A percentile compares a stretch with the other conserved stretches of the same genome.
These are phyloP conservation scores for Exophiala xenobiotica DNA, from an alignment of 2,329 filamentous ascomycete genomes.

Conservation along the genomic window DNA sequence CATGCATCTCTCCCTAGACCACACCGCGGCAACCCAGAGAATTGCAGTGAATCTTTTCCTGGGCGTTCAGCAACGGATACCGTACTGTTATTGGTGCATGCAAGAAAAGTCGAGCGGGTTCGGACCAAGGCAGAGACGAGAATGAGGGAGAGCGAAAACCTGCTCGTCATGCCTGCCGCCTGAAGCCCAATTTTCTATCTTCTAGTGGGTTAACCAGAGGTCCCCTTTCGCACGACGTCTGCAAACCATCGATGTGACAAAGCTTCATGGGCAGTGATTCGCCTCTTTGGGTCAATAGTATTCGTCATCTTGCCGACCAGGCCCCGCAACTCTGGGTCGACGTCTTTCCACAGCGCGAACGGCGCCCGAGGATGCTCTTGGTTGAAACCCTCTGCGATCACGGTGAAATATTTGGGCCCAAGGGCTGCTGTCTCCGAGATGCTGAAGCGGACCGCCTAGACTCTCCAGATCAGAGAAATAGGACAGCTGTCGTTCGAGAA, in stretches of 20 bases:
- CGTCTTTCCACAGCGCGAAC: constrained; percentile 42
- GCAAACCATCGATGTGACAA: constrained; percentile 37
- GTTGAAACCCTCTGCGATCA: constrained; percentile 43
- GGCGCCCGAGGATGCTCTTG: constrained; percentile 44
- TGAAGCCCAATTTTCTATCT: too few relatives aligned
- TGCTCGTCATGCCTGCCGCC: constrained; percentile 29
- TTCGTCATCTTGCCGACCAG: constrained; percentile 35
- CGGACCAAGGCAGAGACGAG: too few relatives aligned
- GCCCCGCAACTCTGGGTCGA: constrained; percentile 39
- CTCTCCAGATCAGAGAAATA: constrained; percentile 48
- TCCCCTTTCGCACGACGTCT: not conserved
- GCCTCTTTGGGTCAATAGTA: constrained; percentile 36
- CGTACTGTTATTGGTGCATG: too few relatives aligned
- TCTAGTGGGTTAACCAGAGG: too few relatives aligned
- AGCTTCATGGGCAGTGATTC: constrained; percentile 37
- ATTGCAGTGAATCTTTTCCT: too few relatives aligned
- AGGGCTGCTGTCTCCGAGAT: constrained; percentile 43
- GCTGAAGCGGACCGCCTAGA: constrained; percentile 43
- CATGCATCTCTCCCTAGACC: too few relatives aligned
- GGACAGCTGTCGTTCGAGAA: constrained; percentile 49
- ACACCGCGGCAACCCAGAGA: too few relatives aligned
- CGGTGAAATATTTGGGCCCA: constrained; percentile 41
- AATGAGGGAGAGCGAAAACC: too few relatives aligned
- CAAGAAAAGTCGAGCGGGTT: too few relatives aligned
- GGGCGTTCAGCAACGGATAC: too few relatives aligned